A percentile compares a stretch with the other conserved stretches of the same genome.
Evolutionary conservation across 148 eudicot genomes (phyloP).

Genomic region (Salicornia ramosissima): DNA sequence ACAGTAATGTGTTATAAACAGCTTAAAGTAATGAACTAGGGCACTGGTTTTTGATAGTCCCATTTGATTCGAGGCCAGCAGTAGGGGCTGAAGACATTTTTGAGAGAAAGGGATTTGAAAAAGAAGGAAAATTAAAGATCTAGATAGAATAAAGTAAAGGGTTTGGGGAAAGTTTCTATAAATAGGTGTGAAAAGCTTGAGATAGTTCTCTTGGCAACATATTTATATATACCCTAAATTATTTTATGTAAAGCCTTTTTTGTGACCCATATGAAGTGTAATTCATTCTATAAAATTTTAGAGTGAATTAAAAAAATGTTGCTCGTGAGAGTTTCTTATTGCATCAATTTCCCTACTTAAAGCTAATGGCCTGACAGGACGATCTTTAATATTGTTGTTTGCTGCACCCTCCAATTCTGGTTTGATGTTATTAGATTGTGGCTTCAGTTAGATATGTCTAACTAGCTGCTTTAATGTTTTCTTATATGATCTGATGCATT

Average conservation of each 20-base stretch:
- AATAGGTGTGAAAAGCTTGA: no score
- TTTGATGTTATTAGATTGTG: not conserved
- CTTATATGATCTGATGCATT: not conserved
- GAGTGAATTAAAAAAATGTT: not conserved
- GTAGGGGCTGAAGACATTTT: not conserved
- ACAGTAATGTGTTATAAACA: not conserved
- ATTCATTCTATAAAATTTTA: not conserved
- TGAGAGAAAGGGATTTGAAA: not conserved
- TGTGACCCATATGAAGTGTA: not conserved
- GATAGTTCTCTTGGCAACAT: not conserved
- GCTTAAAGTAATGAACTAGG: not conserved
- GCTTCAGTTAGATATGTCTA: not conserved
- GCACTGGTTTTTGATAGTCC: not conserved
- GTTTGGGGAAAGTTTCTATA: not conserved
- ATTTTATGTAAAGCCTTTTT: no score
- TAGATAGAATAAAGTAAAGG: not conserved
- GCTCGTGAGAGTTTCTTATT: not conserved
- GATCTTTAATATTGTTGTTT: not conserved
- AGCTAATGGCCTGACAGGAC: not conserved
- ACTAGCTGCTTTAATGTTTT: not conserved
- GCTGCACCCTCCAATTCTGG: not conserved
- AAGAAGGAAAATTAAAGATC: not conserved
- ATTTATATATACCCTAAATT: no score
- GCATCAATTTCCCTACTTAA: not conserved
- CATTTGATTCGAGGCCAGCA: not conserved